A percentile compares a stretch with the other conserved stretches of the same genome.
These are phyloP conservation scores for Cercophora scortea DNA, from an alignment of 495 filamentous ascomycete genomes.

Conservation along the genomic window DNA sequence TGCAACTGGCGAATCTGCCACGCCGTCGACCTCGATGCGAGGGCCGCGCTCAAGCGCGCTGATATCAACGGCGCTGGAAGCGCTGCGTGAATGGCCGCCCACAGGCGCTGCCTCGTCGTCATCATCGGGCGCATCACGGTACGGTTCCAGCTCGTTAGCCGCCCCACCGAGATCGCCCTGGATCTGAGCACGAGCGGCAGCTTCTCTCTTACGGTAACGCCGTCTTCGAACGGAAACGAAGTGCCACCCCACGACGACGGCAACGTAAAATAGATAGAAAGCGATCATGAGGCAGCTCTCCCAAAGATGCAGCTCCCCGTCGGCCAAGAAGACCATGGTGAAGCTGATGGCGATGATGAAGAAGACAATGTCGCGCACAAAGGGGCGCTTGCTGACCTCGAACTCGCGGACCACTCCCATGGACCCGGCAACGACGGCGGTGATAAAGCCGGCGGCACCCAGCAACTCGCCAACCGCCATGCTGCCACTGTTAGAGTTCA, in stretches of 20 bases:
- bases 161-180: conserved; percentile 43
- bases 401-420: conserved; percentile 96
- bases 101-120: conserved; percentile 46
- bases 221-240: conserved; percentile 64
- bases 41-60: conserved; percentile 58
- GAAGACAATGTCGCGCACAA: conserved; percentile 87
- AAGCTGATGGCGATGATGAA: conserved; percentile 85
- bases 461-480: conserved; percentile 94
- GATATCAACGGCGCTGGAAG: conserved; percentile 55
- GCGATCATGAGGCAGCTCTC: conserved; percentile 86
- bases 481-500: conserved; percentile 92
- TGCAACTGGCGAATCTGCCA: conserved; percentile 40
- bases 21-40: conserved; percentile 38
- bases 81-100: conserved; percentile 35
- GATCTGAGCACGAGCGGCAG: conserved; percentile 66
- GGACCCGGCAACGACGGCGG: conserved; percentile 92
- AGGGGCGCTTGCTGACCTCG: conserved; percentile 77
- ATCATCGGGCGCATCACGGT: conserved; percentile 50
- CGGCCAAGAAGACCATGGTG: conserved; percentile 78
- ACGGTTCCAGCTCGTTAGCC: conserved; percentile 57
- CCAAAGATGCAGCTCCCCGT: conserved; percentile 79
- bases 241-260: conserved; percentile 86
- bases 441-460: conserved; percentile 93
- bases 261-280: conserved; percentile 87
- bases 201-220: conserved; percentile 52